Conservation (phyloP, 768 basidiomycete genomes). For the Pleurotus pulmonarius region DNA sequence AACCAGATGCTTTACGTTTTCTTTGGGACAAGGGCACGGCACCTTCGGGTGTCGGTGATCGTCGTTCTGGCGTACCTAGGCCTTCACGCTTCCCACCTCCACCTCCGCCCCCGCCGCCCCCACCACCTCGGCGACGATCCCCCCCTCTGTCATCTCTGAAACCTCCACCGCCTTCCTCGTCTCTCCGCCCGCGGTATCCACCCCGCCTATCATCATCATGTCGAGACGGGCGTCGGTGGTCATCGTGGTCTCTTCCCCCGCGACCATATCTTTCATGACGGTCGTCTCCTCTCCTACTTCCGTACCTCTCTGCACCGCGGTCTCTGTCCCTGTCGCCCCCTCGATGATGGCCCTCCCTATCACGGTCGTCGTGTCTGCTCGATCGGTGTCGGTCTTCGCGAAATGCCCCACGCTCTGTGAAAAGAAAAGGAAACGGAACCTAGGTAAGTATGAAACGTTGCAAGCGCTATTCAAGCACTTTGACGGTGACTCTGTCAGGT, state of each 20-base stretch:
- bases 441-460: conserved; percentile 43
- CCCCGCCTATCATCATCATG: conserved; percentile 50
- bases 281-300: conserved; percentile 31
- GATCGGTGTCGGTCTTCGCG: conserved; percentile 69
- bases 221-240: conserved; percentile 37
- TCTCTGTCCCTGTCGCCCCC: conserved; percentile 34
- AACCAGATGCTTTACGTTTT: conserved; percentile 85
- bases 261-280: conserved; percentile 25
- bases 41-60: conserved; percentile 90
- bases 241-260: conserved; percentile 42
- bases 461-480: conserved; percentile 24
- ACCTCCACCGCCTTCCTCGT: conserved; percentile 29
- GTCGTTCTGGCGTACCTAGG: conserved; percentile 69
- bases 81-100: conserved; percentile 49
- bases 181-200: conserved; percentile 34
- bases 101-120: conserved; percentile 35
- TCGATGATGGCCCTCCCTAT: conserved; percentile 44
- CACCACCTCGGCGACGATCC: conserved; percentile 32
- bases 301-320: conserved; percentile 24
- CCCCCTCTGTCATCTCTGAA: conserved; percentile 34
- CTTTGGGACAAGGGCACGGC: conserved; percentile 79
- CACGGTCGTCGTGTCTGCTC: conserved; percentile 56
- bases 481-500: conserved; percentile 29
- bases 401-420: conserved; percentile 52
- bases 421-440: conserved; percentile 34